A percentile compares a stretch with the other conserved stretches of the same genome.
Evolutionary conservation across 306 rosid species (phyloP).

Genomic region (Lagenaria siceraria): DNA sequence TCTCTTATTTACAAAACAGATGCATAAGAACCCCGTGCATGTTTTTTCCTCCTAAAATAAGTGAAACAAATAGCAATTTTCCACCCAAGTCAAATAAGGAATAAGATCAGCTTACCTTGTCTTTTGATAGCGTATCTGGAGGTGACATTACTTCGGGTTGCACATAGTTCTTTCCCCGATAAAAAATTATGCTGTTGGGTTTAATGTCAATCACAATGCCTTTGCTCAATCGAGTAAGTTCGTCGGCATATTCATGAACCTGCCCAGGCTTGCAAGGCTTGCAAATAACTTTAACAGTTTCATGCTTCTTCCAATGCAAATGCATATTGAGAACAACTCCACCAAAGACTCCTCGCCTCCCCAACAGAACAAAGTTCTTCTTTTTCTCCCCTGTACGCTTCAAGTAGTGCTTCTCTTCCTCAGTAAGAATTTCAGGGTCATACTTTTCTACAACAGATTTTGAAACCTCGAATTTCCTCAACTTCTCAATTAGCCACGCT

Average conservation of each 20-base stretch:
- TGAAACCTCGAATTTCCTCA: constrained; percentile 56
- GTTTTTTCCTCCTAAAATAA: not conserved
- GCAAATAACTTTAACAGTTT: constrained; percentile 79
- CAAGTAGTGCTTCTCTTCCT: constrained; percentile 83
- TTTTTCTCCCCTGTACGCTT: constrained; percentile 91
- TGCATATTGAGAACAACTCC: constrained; percentile 96
- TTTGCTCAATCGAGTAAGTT: constrained; percentile 79
- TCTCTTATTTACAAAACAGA: not conserved
- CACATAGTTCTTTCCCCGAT: constrained; percentile 76
- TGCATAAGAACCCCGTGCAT: not conserved
- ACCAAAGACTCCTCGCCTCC: constrained; percentile 90
- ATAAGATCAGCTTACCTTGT: constrained; percentile 42
- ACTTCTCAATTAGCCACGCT: constrained; percentile 76
- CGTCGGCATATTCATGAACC: constrained; percentile 66
- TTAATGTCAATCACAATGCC: constrained; percentile 81
- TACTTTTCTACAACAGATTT: constrained; percentile 43
- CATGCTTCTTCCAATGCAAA: constrained; percentile 92
- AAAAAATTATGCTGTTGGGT: constrained; percentile 48
- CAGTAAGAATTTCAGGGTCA: constrained; percentile 85
- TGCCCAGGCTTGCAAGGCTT: constrained; percentile 86
- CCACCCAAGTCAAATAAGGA: not conserved
- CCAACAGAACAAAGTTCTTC: constrained; percentile 66
- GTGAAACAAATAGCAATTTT: not conserved
- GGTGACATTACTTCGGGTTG: constrained; percentile 82
- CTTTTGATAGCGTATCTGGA: constrained; percentile 66